A percentile compares a stretch with the other conserved stretches of the same genome.
Conservation (phyloP, 305 asterid species). For the Andrographis paniculata region DNA sequence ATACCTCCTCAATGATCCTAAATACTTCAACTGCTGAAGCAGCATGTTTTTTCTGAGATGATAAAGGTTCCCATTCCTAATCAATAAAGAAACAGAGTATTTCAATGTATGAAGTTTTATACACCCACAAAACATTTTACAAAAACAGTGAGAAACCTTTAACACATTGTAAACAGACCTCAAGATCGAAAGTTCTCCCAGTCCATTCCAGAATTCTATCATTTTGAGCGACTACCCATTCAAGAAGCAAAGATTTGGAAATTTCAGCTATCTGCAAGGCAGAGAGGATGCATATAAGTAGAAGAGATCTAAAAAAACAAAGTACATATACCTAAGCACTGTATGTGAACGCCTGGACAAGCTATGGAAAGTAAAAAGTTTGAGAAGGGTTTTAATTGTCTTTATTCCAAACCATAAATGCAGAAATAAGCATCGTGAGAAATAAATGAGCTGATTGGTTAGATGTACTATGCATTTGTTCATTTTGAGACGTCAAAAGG, state of each 20-base stretch:
- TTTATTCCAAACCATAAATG: conserved; percentile 15
- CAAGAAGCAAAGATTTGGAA: conserved; percentile 79
- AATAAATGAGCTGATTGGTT: neutral
- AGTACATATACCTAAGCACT: too few species aligned
- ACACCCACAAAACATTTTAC: neutral
- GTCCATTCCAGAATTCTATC: conserved; percentile 91
- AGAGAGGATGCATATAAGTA: conserved; percentile 18
- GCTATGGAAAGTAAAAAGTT: too few species aligned
- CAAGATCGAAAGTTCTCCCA: conserved; percentile 89
- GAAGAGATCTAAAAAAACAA: conserved; percentile 15
- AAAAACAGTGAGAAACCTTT: conserved; percentile 13
- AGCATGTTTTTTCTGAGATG: conserved; percentile 85
- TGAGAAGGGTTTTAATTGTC: too few species aligned
- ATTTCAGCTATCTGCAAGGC: conserved; percentile 61
- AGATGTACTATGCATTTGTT: neutral
- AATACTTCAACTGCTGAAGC: conserved; percentile 98
- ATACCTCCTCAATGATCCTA: conserved; percentile 95
- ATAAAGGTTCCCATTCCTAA: conserved; percentile 92
- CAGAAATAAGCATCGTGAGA: conserved; percentile 13
- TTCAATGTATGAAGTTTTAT: neutral
- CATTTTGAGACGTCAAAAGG: conserved; percentile 6
- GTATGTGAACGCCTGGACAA: too few species aligned
- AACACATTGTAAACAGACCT: conserved; percentile 37
- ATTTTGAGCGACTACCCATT: conserved; percentile 92
- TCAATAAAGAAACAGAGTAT: conserved; percentile 15